These are phyloP conservation scores for Cucumis sativus DNA, from an alignment of 306 rosid genomes.

Conservation along the genomic window DNA sequence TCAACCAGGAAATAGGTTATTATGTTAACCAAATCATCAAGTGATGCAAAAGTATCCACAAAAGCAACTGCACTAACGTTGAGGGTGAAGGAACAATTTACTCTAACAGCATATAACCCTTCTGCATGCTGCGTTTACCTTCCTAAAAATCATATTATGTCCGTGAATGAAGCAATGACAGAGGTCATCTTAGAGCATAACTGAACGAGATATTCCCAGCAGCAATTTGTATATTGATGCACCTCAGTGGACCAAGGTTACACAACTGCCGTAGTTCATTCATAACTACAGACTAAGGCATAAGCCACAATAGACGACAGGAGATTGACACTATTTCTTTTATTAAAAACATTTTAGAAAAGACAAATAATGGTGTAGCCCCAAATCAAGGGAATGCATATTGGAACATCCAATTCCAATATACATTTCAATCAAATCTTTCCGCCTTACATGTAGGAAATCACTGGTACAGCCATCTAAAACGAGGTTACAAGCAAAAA, in stretches of 20 bases:
- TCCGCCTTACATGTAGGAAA: constrained; percentile 63
- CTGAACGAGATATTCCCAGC: constrained; percentile 97
- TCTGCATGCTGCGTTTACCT: constrained; percentile 99
- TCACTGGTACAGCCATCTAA: constrained; percentile 77
- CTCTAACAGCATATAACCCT: constrained; percentile 86
- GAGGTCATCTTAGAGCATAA: constrained; percentile 99
- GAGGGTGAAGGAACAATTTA: constrained; percentile 75
- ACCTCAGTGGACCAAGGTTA: constrained; percentile 72
- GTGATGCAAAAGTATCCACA: constrained; percentile 38
- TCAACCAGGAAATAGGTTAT: constrained; percentile 23
- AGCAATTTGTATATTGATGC: constrained; percentile 97
- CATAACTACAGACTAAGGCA: constrained; percentile 47
- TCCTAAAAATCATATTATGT: constrained; percentile 89
- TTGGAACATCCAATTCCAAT: constrained; percentile 38
- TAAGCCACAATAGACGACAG: constrained; percentile 21
- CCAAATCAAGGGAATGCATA: constrained; percentile 49
- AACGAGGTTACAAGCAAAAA: constrained; percentile 49
- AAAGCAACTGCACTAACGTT: constrained; percentile 51
- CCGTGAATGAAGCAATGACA: constrained; percentile 92
- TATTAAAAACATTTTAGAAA: background rate
- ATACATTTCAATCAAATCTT: constrained; percentile 72
- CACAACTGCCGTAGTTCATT: constrained; percentile 49
- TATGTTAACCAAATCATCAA: constrained; percentile 18
- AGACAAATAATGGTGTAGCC: background rate
- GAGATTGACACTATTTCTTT: constrained; percentile 16